Evolutionary conservation across 179 eudicot species (phyloP).

Genomic region (Beta corolliflora): DNA sequence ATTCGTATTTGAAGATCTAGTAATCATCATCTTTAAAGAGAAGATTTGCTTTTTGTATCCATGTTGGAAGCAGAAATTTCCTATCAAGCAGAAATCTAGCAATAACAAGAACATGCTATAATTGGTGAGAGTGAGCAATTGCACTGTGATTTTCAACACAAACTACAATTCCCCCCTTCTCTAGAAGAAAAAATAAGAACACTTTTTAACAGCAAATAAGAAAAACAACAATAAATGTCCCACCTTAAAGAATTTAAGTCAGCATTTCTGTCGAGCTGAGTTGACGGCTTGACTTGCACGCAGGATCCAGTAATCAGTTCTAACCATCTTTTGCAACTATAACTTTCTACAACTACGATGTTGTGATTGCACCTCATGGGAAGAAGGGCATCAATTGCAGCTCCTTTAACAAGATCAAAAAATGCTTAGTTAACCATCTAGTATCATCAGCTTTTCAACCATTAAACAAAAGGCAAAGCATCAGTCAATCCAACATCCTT

Average conservation of each 20-base stretch:
- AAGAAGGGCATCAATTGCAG: slow-evolving; percentile 2
- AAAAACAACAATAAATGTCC: background rate
- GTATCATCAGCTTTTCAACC: background rate
- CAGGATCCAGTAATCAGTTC: slow-evolving; percentile 90
- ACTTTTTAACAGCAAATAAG: background rate
- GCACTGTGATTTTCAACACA: too few relatives aligned
- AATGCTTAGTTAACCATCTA: background rate
- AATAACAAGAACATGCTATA: too few relatives aligned
- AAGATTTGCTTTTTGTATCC: too few relatives aligned
- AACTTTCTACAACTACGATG: slow-evolving; percentile 56
- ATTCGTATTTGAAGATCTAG: too few relatives aligned
- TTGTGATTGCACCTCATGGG: slow-evolving; percentile 29
- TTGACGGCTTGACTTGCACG: slow-evolving; percentile 78
- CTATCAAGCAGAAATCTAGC: too few relatives aligned
- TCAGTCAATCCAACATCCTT: background rate
- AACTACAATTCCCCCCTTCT: too few relatives aligned
- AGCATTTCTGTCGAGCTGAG: slow-evolving; percentile 48
- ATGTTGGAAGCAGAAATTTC: too few relatives aligned
- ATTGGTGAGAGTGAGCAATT: too few relatives aligned
- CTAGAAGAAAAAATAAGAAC: background rate
- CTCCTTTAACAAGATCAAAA: background rate
- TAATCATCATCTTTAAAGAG: too few relatives aligned
- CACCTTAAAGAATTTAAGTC: slow-evolving; percentile 76
- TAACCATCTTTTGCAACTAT: slow-evolving; percentile 75
- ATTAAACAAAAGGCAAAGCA: background rate